phyloP scores from a whole-genome alignment of 768 basidiomycete species.

The Tylopilus vinaceipallidus region DNA sequence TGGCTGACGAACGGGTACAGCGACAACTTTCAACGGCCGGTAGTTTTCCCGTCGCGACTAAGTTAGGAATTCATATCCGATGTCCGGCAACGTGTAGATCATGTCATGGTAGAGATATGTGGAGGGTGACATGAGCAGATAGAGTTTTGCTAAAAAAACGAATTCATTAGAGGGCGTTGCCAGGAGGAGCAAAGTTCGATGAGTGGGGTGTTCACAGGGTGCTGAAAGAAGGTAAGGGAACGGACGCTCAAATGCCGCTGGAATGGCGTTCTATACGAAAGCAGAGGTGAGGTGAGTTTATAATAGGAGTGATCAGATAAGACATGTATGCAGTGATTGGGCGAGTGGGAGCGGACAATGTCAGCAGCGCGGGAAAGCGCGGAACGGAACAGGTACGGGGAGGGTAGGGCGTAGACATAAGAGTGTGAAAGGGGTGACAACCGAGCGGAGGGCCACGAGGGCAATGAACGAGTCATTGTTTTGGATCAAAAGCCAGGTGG shows the following conservation, averaged over 20 bases:
- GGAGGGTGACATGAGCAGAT: slow-evolving; percentile 21
- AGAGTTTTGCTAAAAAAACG: slow-evolving; percentile 20
- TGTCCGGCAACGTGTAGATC: slow-evolving; percentile 26
- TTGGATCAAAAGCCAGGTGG: slow-evolving; percentile 77
- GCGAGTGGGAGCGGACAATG: slow-evolving; percentile 6
- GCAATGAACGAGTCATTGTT: not conserved
- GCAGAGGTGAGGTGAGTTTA: slow-evolving; percentile 24
- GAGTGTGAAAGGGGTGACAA: slow-evolving; percentile 6
- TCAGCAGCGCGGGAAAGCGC: slow-evolving; percentile 12
- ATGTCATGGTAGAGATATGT: slow-evolving; percentile 17
- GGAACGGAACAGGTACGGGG: slow-evolving; percentile 15
- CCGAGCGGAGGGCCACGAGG: not conserved
- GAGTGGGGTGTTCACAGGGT: slow-evolving; percentile 19
- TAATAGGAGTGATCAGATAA: slow-evolving; percentile 29
- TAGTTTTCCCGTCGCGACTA: slow-evolving; percentile 58
- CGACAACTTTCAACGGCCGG: slow-evolving; percentile 67
- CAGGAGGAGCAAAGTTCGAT: slow-evolving; percentile 23
- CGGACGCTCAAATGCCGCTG: slow-evolving; percentile 29
- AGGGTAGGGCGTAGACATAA: slow-evolving; percentile 14
- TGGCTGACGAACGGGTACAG: slow-evolving; percentile 33
- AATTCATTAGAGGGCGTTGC: slow-evolving; percentile 30
- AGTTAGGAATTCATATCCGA: slow-evolving; percentile 33
- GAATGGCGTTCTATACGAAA: slow-evolving; percentile 12
- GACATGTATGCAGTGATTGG: slow-evolving; percentile 21
- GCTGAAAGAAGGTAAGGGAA: slow-evolving; percentile 9